Base-by-base conservation (phyloP, 768 basidiomycete genomes). In the Suillus tomentosus region DNA sequence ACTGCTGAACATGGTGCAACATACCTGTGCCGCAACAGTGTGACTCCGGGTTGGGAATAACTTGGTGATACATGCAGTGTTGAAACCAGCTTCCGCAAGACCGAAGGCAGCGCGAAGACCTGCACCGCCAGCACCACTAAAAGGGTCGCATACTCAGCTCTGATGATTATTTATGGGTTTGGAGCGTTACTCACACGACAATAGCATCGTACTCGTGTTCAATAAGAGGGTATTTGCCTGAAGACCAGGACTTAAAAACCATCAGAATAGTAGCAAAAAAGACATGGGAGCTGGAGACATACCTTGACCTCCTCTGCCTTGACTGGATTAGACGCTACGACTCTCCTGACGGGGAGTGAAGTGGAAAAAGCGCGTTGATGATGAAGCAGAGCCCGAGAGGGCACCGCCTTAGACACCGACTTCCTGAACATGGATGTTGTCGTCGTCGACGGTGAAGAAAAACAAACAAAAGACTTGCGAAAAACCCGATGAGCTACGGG, bases 141-240 rank as follows among this genome's bases (percentile, higher is more conserved):
- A 34, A 24, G 24, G 24, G 56, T n/a, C 11, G 50, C 22, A 51
- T 57, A 27, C 62, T 76, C 6, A 75, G 68, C 19, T 51, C 45
- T 3, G 57, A 61, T 55, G 51, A 56, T 50, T 66, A 13, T 3
- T 45, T 15, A 45, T 19, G 63, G 13, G 8, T 37, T 31, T 34
- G 7, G 55, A 17, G 24, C 27, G n/a, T 45, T n/a, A 85, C 96
- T 78, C 74, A 97, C 95, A 99, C 94, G 64, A 99, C 96, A 70
- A 99, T 90, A 19, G 96, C 96, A 83, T 99, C 96, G 77, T 95
- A 99, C 77, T 98, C 96, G 75, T 99, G 97, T 76, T 99, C 97
- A 70, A 99, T 95, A 66, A 99, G 82, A 22, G 96, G 94, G 76
- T 99, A 99, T 75, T 95, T 94, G 58, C 91, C 92, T 47, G 88